Conservation (phyloP, 805 yeast genomes). For the Starmera amethionina region DNA sequence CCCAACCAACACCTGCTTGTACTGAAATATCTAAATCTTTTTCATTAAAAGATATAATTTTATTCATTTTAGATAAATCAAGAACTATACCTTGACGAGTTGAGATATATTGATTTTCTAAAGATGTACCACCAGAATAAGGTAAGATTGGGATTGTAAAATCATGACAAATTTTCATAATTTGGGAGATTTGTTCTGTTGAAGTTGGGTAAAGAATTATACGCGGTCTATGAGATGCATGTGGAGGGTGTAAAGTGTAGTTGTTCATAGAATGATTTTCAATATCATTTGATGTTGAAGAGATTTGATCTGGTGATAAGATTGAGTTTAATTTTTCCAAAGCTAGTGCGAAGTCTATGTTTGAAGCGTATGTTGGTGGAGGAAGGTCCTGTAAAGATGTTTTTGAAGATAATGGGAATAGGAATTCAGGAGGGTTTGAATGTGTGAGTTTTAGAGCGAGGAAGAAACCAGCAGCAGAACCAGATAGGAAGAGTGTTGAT, state of each 20-base stretch:
- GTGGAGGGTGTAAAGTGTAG: constrained; percentile 41
- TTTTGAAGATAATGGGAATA: constrained; percentile 19
- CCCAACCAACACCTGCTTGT: constrained; percentile 77
- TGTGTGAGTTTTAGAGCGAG: constrained; percentile 16
- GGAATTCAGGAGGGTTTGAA: constrained; percentile 16
- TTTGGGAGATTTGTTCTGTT: constrained; percentile 44
- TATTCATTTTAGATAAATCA: constrained; percentile 53
- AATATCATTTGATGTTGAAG: constrained; percentile 19
- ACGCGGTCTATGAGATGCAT: constrained; percentile 37
- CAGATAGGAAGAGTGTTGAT: constrained; percentile 1
- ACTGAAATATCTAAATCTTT: constrained; percentile 63
- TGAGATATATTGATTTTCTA: constrained; percentile 59
- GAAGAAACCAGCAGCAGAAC: constrained; percentile 14
- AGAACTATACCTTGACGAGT: constrained; percentile 52
- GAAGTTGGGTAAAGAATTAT: constrained; percentile 40
- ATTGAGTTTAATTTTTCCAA: background rate
- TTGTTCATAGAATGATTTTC: constrained; percentile 34
- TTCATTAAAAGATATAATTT: constrained; percentile 43
- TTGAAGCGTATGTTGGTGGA: constrained; percentile 17
- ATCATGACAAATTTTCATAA: constrained; percentile 43
- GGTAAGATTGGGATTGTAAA: constrained; percentile 52
- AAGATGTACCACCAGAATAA: constrained; percentile 53
- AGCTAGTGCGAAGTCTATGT: constrained; percentile 17
- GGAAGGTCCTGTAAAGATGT: constrained; percentile 14
- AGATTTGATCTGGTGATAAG: background rate